Percentiles rank a stretch among this genome's conserved stretches.
Evolutionary conservation across 352 stramenopile species (phyloP).

Genomic region (Phytophthora cajani): DNA sequence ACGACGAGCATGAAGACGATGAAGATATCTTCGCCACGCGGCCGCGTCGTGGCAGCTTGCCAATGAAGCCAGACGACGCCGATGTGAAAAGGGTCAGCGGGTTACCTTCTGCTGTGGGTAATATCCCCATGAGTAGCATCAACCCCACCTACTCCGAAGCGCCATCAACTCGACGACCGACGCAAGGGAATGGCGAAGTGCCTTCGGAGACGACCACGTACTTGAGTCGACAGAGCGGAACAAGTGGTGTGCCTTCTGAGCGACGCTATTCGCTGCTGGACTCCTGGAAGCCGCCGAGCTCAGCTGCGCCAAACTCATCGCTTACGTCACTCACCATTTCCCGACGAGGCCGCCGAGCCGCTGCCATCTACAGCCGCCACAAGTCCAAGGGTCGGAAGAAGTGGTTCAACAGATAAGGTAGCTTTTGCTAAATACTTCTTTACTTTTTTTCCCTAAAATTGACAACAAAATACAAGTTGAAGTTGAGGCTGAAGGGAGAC

Average conservation of each 20-base stretch:
- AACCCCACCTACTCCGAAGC: slow-evolving; percentile 33
- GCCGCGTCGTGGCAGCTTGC: slow-evolving; percentile 51
- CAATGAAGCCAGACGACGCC: slow-evolving; percentile 30
- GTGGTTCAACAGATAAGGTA: slow-evolving; percentile 48
- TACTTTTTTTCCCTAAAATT: slow-evolving; percentile 10
- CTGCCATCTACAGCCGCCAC: slow-evolving; percentile 66
- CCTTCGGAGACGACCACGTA: slow-evolving; percentile 42
- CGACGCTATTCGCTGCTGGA: slow-evolving; percentile 78
- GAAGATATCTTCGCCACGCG: slow-evolving; percentile 33
- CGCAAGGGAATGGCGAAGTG: slow-evolving; percentile 16
- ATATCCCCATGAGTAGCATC: slow-evolving; percentile 47
- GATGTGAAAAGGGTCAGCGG: slow-evolving; percentile 26
- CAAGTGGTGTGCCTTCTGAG: slow-evolving; percentile 44
- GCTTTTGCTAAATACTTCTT: not conserved
- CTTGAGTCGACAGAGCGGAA: slow-evolving; percentile 40
- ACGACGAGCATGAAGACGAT: slow-evolving; percentile 49
- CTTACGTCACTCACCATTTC: slow-evolving; percentile 81
- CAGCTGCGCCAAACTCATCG: slow-evolving; percentile 60
- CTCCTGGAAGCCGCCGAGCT: slow-evolving; percentile 71
- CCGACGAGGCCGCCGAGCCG: slow-evolving; percentile 60
- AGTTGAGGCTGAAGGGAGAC: slow-evolving; percentile 53
- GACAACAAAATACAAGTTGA: slow-evolving; percentile 29
- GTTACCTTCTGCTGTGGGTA: slow-evolving; percentile 8
- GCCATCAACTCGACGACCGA: slow-evolving; percentile 12
- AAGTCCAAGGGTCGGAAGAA: slow-evolving; percentile 64